Conservation (phyloP, 2,329 filamentous ascomycete species). For the Botrytis sinoallii region DNA sequence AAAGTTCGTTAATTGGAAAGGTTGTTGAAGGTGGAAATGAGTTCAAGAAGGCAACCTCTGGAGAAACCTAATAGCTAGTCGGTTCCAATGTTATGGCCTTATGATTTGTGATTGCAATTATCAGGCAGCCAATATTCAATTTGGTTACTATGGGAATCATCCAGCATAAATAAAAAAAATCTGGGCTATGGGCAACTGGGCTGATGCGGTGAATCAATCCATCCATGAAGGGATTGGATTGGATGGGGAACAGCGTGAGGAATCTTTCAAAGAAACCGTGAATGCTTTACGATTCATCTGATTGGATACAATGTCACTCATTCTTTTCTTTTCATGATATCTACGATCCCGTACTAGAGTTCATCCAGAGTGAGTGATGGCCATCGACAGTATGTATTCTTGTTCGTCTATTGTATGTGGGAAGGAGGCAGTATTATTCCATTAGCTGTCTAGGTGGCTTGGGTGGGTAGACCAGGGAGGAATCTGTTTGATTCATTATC, state of each 20-base stretch:
- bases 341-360: neutral
- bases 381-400: neutral
- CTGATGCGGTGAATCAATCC: constrained; percentile 7
- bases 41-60: constrained; percentile 20
- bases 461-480: neutral
- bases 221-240: neutral
- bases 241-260: neutral
- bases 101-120: neutral
- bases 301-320: neutral
- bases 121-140: neutral
- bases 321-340: neutral
- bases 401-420: neutral
- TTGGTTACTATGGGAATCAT: constrained; percentile 10
- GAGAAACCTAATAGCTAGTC: constrained; percentile 21
- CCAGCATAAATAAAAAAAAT: constrained; percentile 3
- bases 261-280: neutral
- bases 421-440: neutral
- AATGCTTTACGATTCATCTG: neutral
- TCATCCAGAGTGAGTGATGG: neutral
- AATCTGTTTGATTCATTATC: neutral
- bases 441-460: neutral
- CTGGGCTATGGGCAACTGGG: neutral
- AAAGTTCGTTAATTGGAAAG: constrained; percentile 21
- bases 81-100: constrained; percentile 17
- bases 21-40: constrained; percentile 23